phyloP scores from a whole-genome alignment of 768 basidiomycete genomes.

The Ramaria rubella region DNA sequence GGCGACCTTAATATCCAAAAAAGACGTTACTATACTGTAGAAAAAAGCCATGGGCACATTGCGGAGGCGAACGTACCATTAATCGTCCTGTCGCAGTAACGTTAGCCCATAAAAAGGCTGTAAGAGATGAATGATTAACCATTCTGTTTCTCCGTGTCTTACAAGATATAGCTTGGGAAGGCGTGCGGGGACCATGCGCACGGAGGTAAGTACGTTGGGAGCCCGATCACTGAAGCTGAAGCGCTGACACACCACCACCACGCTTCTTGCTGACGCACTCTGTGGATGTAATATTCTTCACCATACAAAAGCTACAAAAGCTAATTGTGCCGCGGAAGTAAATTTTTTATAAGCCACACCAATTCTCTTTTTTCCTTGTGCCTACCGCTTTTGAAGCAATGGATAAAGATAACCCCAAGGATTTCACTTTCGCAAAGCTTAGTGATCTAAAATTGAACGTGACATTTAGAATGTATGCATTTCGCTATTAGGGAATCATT shows the following conservation, averaged over 20 bases:
- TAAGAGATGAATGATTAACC: too few species aligned
- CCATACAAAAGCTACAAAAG: too few species aligned
- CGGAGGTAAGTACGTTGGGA: neutral
- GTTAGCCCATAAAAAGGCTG: too few species aligned
- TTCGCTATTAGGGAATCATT: neutral
- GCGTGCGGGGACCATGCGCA: conserved; percentile 11
- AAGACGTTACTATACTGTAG: neutral
- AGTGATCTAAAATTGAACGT: conserved; percentile 76
- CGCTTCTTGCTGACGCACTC: too few species aligned
- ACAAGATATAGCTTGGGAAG: conserved; percentile 12
- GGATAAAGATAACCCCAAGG: conserved; percentile 68
- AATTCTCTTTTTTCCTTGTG: neutral
- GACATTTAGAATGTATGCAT: conserved; percentile 71
- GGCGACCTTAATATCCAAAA: neutral
- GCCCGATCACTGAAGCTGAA: too few species aligned
- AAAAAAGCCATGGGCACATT: neutral
- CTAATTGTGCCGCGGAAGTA: neutral
- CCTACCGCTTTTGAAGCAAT: conserved; percentile 24
- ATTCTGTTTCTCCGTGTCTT: conserved; percentile 14
- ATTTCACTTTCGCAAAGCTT: conserved; percentile 89
- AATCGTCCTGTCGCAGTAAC: neutral
- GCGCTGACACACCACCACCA: too few species aligned
- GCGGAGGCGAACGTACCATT: neutral
- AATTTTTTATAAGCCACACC: neutral
- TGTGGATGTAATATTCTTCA: too few species aligned